phyloP scores from a whole-genome alignment of 495 filamentous ascomycete species.

The Chaetomium cochliodes region DNA sequence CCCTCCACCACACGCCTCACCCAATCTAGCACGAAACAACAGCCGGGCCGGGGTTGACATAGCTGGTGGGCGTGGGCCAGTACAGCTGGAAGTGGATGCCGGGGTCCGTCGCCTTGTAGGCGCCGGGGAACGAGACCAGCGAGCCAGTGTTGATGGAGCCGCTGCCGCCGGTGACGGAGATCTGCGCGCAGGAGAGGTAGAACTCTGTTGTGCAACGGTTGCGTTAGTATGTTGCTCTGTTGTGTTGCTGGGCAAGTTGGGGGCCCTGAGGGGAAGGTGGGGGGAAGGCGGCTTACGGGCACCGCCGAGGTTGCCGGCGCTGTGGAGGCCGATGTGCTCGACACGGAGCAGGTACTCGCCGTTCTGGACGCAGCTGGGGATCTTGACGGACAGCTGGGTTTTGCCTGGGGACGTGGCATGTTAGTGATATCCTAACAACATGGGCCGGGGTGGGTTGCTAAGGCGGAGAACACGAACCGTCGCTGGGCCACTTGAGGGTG shows the following conservation, averaged over 20 bases:
- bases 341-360: constrained; percentile 60
- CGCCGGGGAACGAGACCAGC: constrained; percentile 48
- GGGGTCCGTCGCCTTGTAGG: constrained; percentile 46
- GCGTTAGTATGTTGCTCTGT: too few species aligned
- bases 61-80: constrained; percentile 39
- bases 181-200: constrained; percentile 52
- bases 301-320: constrained; percentile 43
- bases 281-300: constrained; percentile 32
- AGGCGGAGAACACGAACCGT: constrained; percentile 32
- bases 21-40: constrained; percentile 29
- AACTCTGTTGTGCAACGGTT: constrained; percentile 34
- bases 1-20: background rate
- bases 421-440: background rate
- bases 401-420: constrained; percentile 28
- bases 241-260: too few species aligned
- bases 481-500: constrained; percentile 45
- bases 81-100: constrained; percentile 50
- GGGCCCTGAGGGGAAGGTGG: too few species aligned
- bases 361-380: constrained; percentile 49
- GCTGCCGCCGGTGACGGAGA: constrained; percentile 43
- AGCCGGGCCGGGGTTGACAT: constrained; percentile 40
- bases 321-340: constrained; percentile 57
- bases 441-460: background rate
- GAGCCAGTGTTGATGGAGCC: constrained; percentile 37
- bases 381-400: constrained; percentile 40